Base-by-base conservation (phyloP, 768 basidiomycete species). In the Suillus subaureus region DNA sequence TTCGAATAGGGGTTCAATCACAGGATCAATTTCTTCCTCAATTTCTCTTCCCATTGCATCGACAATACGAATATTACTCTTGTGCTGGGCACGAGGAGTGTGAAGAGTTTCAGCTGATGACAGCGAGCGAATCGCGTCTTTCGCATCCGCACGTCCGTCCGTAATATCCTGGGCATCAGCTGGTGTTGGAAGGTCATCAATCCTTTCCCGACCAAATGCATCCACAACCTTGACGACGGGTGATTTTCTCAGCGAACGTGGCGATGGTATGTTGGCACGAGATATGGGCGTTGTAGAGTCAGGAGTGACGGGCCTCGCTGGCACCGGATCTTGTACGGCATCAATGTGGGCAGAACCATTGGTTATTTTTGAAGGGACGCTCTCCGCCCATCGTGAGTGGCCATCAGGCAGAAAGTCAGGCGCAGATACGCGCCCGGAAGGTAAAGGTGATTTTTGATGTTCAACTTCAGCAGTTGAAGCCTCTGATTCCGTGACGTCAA, bases 31-130 rank as follows among this genome's bases (percentile, higher is more conserved):
- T 9, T 68, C 54, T 52, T 78, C 79, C 62, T 83, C 80, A 18
- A 90, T 79, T 69, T 88, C 85, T 61, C 79, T 82, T 9, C 90
- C 91, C 84, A 89, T 87, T 6, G 88, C 88, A 72, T 93, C 90
- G 49, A 91, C 83, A 40, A 92, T 77, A 51, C 89, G 84, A 60
- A 91, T 79, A 31, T 74, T 70, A 67, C 80, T 84, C 69, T 74
- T 82, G 61, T 69, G 83, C 12, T 74, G 39, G 52, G 16, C 33
- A 73, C 61, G 75, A 33, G 68, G 68, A 16, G 70, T 71, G 33
- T 61, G 55, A 55, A 69, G 70, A 8, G 73, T 49, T 13, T 61
- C 61, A 33, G 35, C 51, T n/a, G 66, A 66, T 13, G 52, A 62
- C 28, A 65, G 61, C 66, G 65, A 62, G 37, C 51, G 64, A 51